Evolutionary conservation across 2,329 filamentous ascomycete species (phyloP).

Genomic region (Zymoseptoria passerinii): DNA sequence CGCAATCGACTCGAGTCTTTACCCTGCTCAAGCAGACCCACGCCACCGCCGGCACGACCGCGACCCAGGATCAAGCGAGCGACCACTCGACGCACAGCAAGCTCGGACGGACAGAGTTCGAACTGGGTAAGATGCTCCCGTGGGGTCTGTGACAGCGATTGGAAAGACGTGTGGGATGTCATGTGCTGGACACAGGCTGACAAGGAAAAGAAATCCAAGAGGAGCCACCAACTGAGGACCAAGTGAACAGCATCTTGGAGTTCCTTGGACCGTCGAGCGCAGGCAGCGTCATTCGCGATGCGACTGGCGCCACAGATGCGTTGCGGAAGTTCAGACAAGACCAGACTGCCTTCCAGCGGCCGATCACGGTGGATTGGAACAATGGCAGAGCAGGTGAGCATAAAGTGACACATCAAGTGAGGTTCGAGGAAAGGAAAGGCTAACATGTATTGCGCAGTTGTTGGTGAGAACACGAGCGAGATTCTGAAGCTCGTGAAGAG

Average conservation of each 20-base stretch:
- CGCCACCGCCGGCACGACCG: conserved; percentile 56
- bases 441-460: conserved; percentile 36
- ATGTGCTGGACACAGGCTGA: conserved; percentile 4
- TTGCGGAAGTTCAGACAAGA: conserved; percentile 68
- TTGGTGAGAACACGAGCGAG: conserved; percentile 75
- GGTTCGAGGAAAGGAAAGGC: not conserved
- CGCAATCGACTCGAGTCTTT: conserved; percentile 64
- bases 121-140: conserved; percentile 47
- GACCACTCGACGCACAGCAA: conserved; percentile 54
- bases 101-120: conserved; percentile 61
- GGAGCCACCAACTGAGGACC: conserved; percentile 68
- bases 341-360: conserved; percentile 60
- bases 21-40: conserved; percentile 74
- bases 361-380: conserved; percentile 88
- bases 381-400: conserved; percentile 65
- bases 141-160: not conserved
- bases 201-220: conserved; percentile 59
- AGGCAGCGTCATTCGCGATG: conserved; percentile 63
- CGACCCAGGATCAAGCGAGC: conserved; percentile 67
- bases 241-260: conserved; percentile 74
- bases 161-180: not conserved
- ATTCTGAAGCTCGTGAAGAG: conserved; percentile 72
- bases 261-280: conserved; percentile 61
- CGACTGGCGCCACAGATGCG: conserved; percentile 66
- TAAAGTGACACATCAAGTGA: not conserved